phyloP scores from a whole-genome alignment of 371 early-diverging fungal genomes.

The Mortierella sp. region DNA sequence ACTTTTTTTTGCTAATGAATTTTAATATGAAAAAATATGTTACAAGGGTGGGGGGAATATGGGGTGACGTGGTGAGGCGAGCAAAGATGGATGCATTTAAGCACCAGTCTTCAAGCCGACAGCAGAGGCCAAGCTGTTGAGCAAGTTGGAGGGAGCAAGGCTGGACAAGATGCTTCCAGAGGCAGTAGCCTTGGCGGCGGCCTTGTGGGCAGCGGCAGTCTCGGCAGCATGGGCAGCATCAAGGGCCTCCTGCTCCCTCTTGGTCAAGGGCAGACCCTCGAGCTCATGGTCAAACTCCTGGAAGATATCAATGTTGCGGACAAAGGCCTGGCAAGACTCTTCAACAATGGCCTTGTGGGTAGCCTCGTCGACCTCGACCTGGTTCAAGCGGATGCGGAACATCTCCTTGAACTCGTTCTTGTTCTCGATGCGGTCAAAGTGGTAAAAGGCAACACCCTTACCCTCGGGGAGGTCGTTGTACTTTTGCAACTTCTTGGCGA shows the following conservation, averaged over 20 bases:
- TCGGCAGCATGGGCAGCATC: conserved; percentile 30
- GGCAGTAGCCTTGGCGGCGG: conserved; percentile 5
- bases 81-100: conserved; percentile 11
- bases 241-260: conserved; percentile 41
- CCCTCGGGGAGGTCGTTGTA: conserved; percentile 57
- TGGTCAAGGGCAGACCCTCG: conserved; percentile 41
- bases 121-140: conserved; percentile 41
- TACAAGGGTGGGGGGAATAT: conserved; percentile 13
- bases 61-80: neutral
- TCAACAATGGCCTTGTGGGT: conserved; percentile 46
- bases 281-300: conserved; percentile 56
- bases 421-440: conserved; percentile 66
- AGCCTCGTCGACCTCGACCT: conserved; percentile 54
- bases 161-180: conserved; percentile 2
- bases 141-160: conserved; percentile 32
- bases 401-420: conserved; percentile 68
- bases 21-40: conserved; percentile 15
- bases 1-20: neutral
- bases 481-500: conserved; percentile 69
- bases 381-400: conserved; percentile 71
- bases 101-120: conserved; percentile 47
- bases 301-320: conserved; percentile 55
- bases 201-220: conserved; percentile 17
- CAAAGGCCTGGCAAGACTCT: conserved; percentile 51
- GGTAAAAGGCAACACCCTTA: conserved; percentile 66